Evolutionary conservation across 2,329 filamentous ascomycete species (phyloP), one percentile per base, ranked within the genome.

Genomic region (Phaeosphaeriaceae sp.): DNA sequence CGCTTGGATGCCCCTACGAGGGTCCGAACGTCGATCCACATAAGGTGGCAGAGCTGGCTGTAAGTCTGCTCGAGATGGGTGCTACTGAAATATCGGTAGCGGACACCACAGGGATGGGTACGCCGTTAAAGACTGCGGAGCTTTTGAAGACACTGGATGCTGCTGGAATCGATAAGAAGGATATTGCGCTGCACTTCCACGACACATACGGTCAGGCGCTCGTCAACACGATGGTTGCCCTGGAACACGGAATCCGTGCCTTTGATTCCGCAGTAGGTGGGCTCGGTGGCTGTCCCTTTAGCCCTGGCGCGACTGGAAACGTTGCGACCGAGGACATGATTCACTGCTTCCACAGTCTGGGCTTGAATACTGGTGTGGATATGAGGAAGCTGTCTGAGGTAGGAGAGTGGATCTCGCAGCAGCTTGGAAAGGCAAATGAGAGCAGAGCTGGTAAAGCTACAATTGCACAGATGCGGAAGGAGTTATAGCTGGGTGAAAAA

Each of bases 31-130:
- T 87, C 1, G 78, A 84, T 40, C 86, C 87, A 0, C 79, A 84
- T 64, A 84, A 82, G 54, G 87, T 89, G 2, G 87, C 87, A 2
- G 84, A 87, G 25, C 80, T 89, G 22, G 86, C 87, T 82, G 59
- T 88, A 82, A 70, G 79, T 7, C 76, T 97, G 49, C 83, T 97
- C 1, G 91, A 93, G 71, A 91, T 94, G 83, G 93, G 93, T 19
- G 93, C 92, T 20, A 92, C 96, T 72, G 92, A 97, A 82, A 93
- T 97, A 66, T 91, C 91, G 1, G 85, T 97, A 0, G 93, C 92
- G 7, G 93, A 97, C 72, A 97, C 93, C 0, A 94, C 93, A 0
- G 93, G 93, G 19, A 93, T 96, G 85, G 93, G 93, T 31, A 96
- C 91, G 0, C 89, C 88, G n/a, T 88, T 88, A 19, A 82, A 87